Percentiles rank a stretch among this genome's conserved stretches.
phyloP scores from a whole-genome alignment of 345 rosid genomes.

The Brassica nigra region DNA sequence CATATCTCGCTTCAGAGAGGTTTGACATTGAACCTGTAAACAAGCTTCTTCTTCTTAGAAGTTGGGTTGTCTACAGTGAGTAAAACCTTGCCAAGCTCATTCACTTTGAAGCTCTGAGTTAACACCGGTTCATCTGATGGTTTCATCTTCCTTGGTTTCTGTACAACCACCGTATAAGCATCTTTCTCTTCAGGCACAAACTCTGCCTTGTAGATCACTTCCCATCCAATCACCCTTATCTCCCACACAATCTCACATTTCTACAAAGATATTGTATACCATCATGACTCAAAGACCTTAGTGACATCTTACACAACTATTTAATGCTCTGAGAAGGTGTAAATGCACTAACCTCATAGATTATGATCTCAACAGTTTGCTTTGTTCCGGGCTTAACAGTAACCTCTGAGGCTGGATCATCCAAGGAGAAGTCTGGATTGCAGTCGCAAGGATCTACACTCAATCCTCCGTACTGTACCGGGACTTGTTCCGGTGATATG shows the following conservation, averaged over 20 bases:
- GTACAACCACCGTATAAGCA: slow-evolving; percentile 67
- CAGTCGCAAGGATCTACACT: slow-evolving; percentile 84
- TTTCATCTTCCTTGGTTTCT: slow-evolving; percentile 68
- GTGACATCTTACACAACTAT: not conserved
- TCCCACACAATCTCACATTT: slow-evolving; percentile 87
- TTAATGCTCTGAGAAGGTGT: not conserved
- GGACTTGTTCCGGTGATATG: slow-evolving; percentile 81
- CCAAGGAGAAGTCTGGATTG: slow-evolving; percentile 67
- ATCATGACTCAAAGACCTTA: not conserved
- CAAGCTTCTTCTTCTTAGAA: slow-evolving; percentile 86
- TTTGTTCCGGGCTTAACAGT: slow-evolving; percentile 76
- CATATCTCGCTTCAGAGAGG: slow-evolving; percentile 43
- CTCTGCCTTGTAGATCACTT: slow-evolving; percentile 78
- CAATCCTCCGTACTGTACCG: slow-evolving; percentile 85
- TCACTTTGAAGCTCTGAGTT: slow-evolving; percentile 65
- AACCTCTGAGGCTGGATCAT: slow-evolving; percentile 70
- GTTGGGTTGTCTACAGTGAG: slow-evolving; percentile 79
- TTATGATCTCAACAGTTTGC: slow-evolving; percentile 81
- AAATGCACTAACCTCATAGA: slow-evolving; percentile 63
- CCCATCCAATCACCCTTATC: slow-evolving; percentile 91
- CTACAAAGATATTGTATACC: slow-evolving; percentile 34
- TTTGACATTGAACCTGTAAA: slow-evolving; percentile 84
- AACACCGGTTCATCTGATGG: slow-evolving; percentile 73
- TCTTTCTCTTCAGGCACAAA: slow-evolving; percentile 73
- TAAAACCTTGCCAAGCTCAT: slow-evolving; percentile 72